Evolutionary conservation across 352 stramenopile genomes (phyloP), one percentile per base, ranked within the genome.

Genomic region (Lagenidium giganteum): DNA sequence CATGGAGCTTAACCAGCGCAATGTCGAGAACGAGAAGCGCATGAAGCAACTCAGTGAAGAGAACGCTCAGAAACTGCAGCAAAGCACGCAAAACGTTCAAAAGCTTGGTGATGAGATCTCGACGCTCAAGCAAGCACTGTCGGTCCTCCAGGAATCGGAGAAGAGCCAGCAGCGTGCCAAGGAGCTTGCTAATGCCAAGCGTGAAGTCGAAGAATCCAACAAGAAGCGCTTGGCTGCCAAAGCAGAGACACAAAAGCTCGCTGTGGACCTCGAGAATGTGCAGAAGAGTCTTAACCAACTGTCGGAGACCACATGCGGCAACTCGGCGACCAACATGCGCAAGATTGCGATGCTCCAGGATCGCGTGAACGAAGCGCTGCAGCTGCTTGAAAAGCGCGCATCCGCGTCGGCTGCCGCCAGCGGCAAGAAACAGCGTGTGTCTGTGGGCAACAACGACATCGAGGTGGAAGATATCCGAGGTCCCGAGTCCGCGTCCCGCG

Each of bases 151-250:
- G 51, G 75, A 87, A 17, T 83, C 69, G 0, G 75, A 87, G 40
- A 78, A 77, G 42, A 78, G 67, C 47, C 71, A 87, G 41, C 75
- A 87, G 38, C 71, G 72, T 14, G 71, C 71, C 2, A 81, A 79
- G 42, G 75, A 87, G 40, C 57, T 87, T 1, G 72, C 72, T 11
- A 65, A 51, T 20, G 71, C 72, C 2, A 87, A 85, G 51, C 69
- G 72, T 4, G 71, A 87, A n/a, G 70, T 87, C 18, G 78, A 88
- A 47, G 73, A 86, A 26, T 72, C 77, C 3, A 87, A 88, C 61
- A 91, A 87, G 48, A 91, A 91, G 52, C 70, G 78, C 3, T 41
- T 91, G 6, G 75, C 75, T n/a, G 78, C 78, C 0, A 91, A 91
- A 31, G 70, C 78, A 3, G 78, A 91, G 50, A 91, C 75, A 2